Percentiles rank a stretch among this genome's conserved stretches.
Evolutionary conservation across 768 basidiomycete genomes (phyloP).

Genomic region (Daedaleopsis sinensis): DNA sequence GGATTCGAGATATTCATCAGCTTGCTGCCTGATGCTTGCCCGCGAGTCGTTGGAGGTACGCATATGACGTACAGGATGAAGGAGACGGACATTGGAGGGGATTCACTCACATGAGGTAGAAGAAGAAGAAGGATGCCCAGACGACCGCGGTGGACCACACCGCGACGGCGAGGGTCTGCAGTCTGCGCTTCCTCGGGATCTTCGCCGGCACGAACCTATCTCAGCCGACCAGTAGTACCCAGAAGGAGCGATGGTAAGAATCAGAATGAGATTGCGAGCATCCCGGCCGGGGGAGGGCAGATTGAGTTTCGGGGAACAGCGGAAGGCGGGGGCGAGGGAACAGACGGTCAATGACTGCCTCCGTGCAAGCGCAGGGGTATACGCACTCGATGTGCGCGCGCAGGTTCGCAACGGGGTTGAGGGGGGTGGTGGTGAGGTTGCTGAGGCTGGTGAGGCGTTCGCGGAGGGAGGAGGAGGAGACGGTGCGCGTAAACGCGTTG

Average conservation of each 20-base stretch:
- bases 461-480: slow-evolving; percentile 66
- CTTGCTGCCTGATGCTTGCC: background rate
- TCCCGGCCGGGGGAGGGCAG: background rate
- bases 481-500: slow-evolving; percentile 40
- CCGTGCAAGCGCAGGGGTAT: background rate
- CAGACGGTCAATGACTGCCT: slow-evolving; percentile 2
- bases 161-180: slow-evolving; percentile 91
- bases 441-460: slow-evolving; percentile 53
- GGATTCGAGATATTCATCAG: background rate
- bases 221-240: background rate
- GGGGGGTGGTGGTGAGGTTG: slow-evolving; percentile 56
- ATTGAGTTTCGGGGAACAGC: background rate
- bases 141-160: slow-evolving; percentile 85
- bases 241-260: no score
- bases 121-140: slow-evolving; percentile 64
- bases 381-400: slow-evolving; percentile 77
- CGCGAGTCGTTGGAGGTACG: background rate
- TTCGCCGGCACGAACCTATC: slow-evolving; percentile 81
- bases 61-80: background rate
- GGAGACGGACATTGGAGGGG: background rate
- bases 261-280: background rate
- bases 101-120: slow-evolving; percentile 75
- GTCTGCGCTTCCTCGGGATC: slow-evolving; percentile 81
- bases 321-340: background rate
- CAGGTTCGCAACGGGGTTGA: slow-evolving; percentile 65